Conservation (phyloP, 2,329 filamentous ascomycete species). For the Neurospora sp. region DNA sequence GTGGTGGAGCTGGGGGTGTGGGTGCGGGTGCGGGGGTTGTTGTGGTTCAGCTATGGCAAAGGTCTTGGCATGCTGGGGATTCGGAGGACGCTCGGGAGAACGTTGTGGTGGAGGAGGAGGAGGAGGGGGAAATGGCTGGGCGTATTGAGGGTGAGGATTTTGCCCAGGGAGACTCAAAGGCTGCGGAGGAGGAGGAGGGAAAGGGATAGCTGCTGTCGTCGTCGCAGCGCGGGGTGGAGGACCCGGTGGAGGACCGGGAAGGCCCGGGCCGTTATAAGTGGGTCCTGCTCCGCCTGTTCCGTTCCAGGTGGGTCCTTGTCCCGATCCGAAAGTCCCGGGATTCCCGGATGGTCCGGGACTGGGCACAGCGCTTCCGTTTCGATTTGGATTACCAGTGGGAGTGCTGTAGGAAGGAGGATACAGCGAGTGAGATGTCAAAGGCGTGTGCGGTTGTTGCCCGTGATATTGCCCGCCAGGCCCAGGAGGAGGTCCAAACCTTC, state of each 20-base stretch:
- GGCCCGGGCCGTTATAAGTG: background rate
- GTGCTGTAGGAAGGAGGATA: background rate
- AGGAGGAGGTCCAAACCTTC: background rate
- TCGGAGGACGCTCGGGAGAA: background rate
- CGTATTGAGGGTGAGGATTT: background rate
- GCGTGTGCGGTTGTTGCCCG: background rate
- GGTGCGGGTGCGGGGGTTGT: background rate
- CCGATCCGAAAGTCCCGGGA: background rate
- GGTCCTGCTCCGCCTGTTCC: background rate
- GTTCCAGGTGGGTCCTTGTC: background rate
- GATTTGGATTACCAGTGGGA: background rate
- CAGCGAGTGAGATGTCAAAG: background rate
- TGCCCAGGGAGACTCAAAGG: background rate
- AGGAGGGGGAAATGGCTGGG: background rate
- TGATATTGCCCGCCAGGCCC: background rate
- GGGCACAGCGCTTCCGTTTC: background rate
- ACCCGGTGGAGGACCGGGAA: background rate
- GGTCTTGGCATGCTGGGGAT: background rate
- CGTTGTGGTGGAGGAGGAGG: background rate
- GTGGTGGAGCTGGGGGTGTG: background rate
- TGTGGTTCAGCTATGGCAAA: background rate
- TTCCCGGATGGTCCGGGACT: background rate
- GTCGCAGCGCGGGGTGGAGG: background rate
- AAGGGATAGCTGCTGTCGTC: background rate
- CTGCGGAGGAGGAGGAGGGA: background rate